These are phyloP conservation scores for Prunus fruticosa DNA, from an alignment of 306 rosid genomes.

Conservation along the genomic window DNA sequence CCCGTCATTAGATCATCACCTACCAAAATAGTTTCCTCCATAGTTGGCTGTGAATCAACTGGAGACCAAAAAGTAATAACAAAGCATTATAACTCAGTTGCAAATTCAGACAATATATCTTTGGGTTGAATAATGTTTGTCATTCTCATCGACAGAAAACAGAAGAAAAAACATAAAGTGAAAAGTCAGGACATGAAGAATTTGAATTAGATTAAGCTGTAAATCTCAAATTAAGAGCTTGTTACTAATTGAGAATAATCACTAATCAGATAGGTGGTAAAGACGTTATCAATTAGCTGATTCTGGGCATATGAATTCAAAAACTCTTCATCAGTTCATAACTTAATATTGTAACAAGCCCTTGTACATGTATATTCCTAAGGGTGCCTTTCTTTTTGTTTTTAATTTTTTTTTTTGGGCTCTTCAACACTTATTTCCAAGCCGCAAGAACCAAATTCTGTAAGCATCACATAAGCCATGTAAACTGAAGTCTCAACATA, in stretches of 20 bases:
- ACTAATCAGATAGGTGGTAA: not conserved
- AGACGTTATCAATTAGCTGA: not conserved
- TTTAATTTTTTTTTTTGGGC: too few relatives aligned
- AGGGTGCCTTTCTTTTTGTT: not conserved
- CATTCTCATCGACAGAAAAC: not conserved
- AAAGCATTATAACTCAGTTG: not conserved
- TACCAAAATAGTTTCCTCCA: conserved; percentile 95
- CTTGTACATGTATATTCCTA: not conserved
- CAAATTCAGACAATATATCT: not conserved
- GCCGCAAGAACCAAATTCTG: not conserved
- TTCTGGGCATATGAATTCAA: not conserved
- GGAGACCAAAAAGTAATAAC: conserved; percentile 32
- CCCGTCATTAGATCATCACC: conserved; percentile 95
- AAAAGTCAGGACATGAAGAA: not conserved
- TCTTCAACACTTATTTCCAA: not conserved
- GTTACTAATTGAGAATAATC: not conserved
- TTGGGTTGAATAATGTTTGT: not conserved
- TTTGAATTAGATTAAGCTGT: not conserved
- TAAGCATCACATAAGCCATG: not conserved
- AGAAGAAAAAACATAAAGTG: not conserved
- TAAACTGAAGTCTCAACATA: not conserved
- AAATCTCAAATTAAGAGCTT: not conserved
- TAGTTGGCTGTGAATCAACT: conserved; percentile 88
- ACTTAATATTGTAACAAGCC: not conserved
- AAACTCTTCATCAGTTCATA: not conserved